Evolutionary conservation across 768 basidiomycete genomes (phyloP).

Genomic region (Termitomyces sp.): DNA sequence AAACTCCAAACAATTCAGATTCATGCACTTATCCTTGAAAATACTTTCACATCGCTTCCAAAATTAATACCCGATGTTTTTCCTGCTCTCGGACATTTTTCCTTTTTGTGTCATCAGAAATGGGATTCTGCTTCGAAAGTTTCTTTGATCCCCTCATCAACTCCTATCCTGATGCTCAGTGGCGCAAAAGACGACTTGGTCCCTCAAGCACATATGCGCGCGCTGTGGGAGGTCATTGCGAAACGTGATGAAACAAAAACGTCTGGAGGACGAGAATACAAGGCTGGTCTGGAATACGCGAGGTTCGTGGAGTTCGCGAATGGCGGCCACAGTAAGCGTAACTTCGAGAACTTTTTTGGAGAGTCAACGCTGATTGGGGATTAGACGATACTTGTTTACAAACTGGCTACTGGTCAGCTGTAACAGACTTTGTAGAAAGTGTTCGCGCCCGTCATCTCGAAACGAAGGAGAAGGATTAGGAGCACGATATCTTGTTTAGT

Average conservation of each 20-base stretch:
- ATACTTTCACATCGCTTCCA: constrained; percentile 86
- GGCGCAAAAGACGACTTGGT: constrained; percentile 71
- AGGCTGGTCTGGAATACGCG: constrained; percentile 46
- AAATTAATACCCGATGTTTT: constrained; percentile 72
- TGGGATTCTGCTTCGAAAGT: constrained; percentile 22
- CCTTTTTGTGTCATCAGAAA: constrained; percentile 12
- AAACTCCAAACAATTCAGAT: constrained; percentile 37
- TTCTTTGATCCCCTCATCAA: constrained; percentile 51
- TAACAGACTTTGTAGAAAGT: constrained; percentile 40
- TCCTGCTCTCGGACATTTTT: constrained; percentile 34
- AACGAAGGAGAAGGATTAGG: neutral
- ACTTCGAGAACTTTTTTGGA: neutral
- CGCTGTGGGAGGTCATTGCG: constrained; percentile 60
- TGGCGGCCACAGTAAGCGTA: constrained; percentile 46
- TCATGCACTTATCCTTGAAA: constrained; percentile 80
- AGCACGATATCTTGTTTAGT: neutral
- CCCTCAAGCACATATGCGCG: constrained; percentile 70
- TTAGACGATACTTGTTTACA: constrained; percentile 53
- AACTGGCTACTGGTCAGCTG: constrained; percentile 47
- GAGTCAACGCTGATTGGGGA: neutral
- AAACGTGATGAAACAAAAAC: constrained; percentile 43
- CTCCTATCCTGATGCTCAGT: constrained; percentile 79
- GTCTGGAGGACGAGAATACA: constrained; percentile 30
- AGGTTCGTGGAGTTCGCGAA: constrained; percentile 50
- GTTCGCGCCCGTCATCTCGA: constrained; percentile 25